Evolutionary conservation across 352 stramenopile species (phyloP).

Genomic region (Phytophthora ohioensis): DNA sequence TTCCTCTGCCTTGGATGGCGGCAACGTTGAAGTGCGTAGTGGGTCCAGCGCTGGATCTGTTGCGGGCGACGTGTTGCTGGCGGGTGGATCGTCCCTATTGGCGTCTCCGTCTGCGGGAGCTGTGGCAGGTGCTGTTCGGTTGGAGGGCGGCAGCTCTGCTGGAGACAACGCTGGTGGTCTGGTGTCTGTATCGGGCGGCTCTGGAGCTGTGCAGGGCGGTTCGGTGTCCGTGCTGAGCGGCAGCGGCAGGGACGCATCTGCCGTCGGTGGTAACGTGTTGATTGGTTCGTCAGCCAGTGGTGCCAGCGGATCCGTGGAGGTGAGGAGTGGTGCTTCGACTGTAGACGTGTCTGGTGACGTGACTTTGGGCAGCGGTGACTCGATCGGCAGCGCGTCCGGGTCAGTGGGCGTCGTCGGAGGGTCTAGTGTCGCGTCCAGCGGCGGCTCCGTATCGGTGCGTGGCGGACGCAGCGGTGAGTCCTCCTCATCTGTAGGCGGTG

Average conservation of each 20-base stretch:
- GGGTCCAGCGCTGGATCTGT: conserved; percentile 10
- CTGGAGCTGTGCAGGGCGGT: background rate
- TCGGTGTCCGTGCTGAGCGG: conserved; percentile 22
- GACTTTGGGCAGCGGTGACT: too few relatives aligned
- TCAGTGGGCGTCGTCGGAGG: too few relatives aligned
- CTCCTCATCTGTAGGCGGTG: too few relatives aligned
- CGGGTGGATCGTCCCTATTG: conserved; percentile 19
- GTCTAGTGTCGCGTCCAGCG: too few relatives aligned
- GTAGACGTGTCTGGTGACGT: too few relatives aligned
- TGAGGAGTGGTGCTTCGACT: conserved; percentile 5
- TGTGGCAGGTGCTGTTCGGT: conserved; percentile 15
- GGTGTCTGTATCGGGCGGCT: background rate
- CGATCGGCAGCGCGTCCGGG: too few relatives aligned
- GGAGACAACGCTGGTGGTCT: conserved; percentile 17
- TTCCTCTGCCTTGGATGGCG: conserved; percentile 14
- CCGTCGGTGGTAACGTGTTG: too few relatives aligned
- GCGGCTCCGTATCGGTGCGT: too few relatives aligned
- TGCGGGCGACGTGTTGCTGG: conserved; percentile 21
- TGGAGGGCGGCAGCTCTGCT: conserved; percentile 18
- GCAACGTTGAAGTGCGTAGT: conserved; percentile 15
- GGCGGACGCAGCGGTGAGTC: too few relatives aligned
- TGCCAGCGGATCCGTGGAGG: too few relatives aligned
- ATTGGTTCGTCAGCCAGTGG: too few relatives aligned
- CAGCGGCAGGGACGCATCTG: too few relatives aligned
- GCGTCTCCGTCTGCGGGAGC: conserved; percentile 3